Percentiles rank a stretch among this genome's conserved stretches.
These are phyloP conservation scores for Tolypocladium tropicale DNA, from an alignment of 2,329 filamentous ascomycete genomes.

Conservation along the genomic window DNA sequence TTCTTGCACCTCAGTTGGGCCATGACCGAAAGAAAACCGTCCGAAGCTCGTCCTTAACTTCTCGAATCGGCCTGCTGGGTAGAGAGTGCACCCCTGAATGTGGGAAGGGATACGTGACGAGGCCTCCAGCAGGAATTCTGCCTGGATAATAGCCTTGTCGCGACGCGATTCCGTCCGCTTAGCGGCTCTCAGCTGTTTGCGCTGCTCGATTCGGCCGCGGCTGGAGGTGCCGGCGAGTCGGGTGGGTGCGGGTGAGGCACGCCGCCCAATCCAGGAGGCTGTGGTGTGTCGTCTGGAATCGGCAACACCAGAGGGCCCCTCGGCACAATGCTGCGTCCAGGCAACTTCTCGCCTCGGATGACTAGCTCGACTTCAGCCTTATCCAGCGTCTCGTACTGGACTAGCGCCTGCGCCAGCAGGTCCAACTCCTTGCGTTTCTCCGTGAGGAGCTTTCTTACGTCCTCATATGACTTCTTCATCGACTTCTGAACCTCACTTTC, in stretches of 20 bases:
- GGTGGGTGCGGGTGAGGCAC: conserved; percentile 21
- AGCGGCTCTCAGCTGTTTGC: conserved; percentile 9
- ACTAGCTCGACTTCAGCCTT: conserved; percentile 86
- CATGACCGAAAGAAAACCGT: not conserved
- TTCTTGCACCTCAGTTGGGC: not conserved
- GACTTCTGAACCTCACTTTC: conserved; percentile 80
- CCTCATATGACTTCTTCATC: conserved; percentile 69
- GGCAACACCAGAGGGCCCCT: conserved; percentile 29
- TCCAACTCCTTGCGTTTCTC: conserved; percentile 78
- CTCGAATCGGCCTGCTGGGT: not conserved
- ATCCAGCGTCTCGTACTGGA: conserved; percentile 89
- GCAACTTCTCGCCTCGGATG: conserved; percentile 73
- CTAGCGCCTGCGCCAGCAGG: conserved; percentile 73
- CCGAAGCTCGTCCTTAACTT: not conserved
- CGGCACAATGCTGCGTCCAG: conserved; percentile 53
- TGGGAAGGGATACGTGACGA: not conserved
- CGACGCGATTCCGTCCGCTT: not conserved
- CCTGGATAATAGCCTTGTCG: not conserved
- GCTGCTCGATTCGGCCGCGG: conserved; percentile 16
- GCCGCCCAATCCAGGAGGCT: conserved; percentile 23
- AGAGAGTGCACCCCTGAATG: not conserved
- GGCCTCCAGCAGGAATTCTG: not conserved
- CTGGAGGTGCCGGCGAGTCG: conserved; percentile 21
- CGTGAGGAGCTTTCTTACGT: conserved; percentile 61
- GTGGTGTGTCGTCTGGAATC: conserved; percentile 22